Conservation (phyloP, 345 rosid genomes). For the Gossypium rotundifolium region DNA sequence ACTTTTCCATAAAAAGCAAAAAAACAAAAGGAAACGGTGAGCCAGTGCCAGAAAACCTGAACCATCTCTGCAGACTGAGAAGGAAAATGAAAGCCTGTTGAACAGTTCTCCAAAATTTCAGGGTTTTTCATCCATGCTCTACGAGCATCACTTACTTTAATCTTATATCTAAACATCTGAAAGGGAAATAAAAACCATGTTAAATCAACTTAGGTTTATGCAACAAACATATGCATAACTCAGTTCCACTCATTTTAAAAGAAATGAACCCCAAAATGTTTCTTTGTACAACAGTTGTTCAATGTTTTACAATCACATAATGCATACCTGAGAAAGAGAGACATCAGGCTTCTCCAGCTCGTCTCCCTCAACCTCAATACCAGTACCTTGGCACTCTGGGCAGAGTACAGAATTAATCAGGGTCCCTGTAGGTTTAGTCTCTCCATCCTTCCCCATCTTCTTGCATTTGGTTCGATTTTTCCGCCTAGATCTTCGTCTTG, state of each 20-base stretch:
- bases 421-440: slow-evolving; percentile 20
- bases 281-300: not conserved
- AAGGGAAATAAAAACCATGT: slow-evolving; percentile 6
- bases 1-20: not conserved
- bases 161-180: slow-evolving; percentile 73
- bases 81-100: slow-evolving; percentile 78
- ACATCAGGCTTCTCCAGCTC: slow-evolving; percentile 54
- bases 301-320: not conserved
- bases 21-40: not conserved
- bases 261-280: not conserved
- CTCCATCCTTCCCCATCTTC: slow-evolving; percentile 30
- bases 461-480: slow-evolving; percentile 40
- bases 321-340: slow-evolving; percentile 76
- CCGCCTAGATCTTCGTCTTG: slow-evolving; percentile 46
- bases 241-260: not conserved
- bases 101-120: slow-evolving; percentile 68
- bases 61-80: slow-evolving; percentile 25
- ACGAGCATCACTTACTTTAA: slow-evolving; percentile 69
- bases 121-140: slow-evolving; percentile 91
- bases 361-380: slow-evolving; percentile 48
- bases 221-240: not conserved
- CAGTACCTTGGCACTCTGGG: slow-evolving; percentile 97
- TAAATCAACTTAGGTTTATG: not conserved
- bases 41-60: slow-evolving; percentile 38
- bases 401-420: slow-evolving; percentile 66